Evolutionary conservation across 768 basidiomycete species (phyloP).

Genomic region (Exidia glandulosa): DNA sequence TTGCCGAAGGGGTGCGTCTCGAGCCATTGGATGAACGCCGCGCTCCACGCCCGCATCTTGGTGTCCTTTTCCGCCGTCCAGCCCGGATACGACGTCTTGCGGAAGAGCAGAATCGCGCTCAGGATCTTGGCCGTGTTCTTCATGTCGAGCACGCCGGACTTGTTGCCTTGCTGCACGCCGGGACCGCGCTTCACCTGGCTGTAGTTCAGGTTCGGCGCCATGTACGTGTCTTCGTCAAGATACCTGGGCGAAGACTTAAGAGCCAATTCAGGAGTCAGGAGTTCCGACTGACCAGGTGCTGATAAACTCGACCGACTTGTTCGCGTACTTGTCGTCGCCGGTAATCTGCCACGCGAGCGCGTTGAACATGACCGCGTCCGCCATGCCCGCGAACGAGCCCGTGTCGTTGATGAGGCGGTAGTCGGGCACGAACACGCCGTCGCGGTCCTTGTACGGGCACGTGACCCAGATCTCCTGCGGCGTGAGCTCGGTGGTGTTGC

Average conservation of each 20-base stretch:
- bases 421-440: conserved; percentile 43
- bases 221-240: conserved; percentile 40
- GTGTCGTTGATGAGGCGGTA: conserved; percentile 43
- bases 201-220: conserved; percentile 58
- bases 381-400: conserved; percentile 41
- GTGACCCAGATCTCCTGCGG: conserved; percentile 44
- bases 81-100: conserved; percentile 4
- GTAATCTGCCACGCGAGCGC: conserved; percentile 42
- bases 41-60: conserved; percentile 13
- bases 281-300: conserved; percentile 29
- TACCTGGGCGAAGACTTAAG: conserved; percentile 20
- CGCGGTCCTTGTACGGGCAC: conserved; percentile 44
- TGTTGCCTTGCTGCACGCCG: conserved; percentile 12
- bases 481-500: conserved; percentile 46
- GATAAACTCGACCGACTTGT: conserved; percentile 33
- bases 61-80: conserved; percentile 13
- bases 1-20: background rate
- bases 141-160: conserved; percentile 15
- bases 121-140: conserved; percentile 9
- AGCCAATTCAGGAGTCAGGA: background rate
- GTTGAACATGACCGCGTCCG: conserved; percentile 54
- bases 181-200: conserved; percentile 32
- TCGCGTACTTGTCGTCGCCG: conserved; percentile 30
- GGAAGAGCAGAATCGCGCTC: conserved; percentile 13
- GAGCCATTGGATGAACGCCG: conserved; percentile 15